phyloP scores from a whole-genome alignment of 176 grass and related monocot genomes.

The Oryza rufipogon region DNA sequence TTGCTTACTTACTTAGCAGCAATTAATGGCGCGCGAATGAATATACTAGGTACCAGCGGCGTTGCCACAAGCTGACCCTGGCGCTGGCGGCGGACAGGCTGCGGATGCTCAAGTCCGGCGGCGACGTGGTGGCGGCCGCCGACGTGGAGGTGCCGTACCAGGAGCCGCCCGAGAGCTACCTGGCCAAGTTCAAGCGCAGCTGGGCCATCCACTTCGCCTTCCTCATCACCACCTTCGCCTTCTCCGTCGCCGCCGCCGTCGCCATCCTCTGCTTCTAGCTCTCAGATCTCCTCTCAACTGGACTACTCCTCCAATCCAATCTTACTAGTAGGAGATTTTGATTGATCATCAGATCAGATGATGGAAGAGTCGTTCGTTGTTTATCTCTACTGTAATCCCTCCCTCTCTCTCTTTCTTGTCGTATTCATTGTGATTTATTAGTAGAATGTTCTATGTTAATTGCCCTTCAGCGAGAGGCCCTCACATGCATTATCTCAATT shows the following conservation, averaged over 20 bases:
- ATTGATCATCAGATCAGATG: neutral
- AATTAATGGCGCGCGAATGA: no score
- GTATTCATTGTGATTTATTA: neutral
- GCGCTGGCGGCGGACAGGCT: conserved; percentile 84
- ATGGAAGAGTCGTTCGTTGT: neutral
- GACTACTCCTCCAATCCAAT: neutral
- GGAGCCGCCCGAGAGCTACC: conserved; percentile 88
- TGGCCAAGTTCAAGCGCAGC: conserved; percentile 85
- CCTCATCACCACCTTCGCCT: conserved; percentile 78
- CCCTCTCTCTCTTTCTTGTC: neutral
- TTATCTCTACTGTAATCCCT: neutral
- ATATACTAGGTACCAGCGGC: conserved; percentile 72
- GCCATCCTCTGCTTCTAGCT: conserved; percentile 81
- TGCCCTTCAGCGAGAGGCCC: neutral
- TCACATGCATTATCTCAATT: neutral
- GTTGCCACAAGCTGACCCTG: conserved; percentile 97
- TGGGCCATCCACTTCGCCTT: conserved; percentile 87
- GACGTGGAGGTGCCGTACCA: conserved; percentile 90
- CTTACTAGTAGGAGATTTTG: neutral
- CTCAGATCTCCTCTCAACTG: neutral
- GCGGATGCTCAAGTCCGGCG: conserved; percentile 59
- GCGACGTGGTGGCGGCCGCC: conserved; percentile 48
- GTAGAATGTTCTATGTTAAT: neutral
- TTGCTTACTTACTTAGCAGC: no score
- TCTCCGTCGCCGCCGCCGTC: conserved; percentile 77